These are phyloP conservation scores for Vigna hirtella DNA, from an alignment of 306 rosid species.

Conservation along the genomic window DNA sequence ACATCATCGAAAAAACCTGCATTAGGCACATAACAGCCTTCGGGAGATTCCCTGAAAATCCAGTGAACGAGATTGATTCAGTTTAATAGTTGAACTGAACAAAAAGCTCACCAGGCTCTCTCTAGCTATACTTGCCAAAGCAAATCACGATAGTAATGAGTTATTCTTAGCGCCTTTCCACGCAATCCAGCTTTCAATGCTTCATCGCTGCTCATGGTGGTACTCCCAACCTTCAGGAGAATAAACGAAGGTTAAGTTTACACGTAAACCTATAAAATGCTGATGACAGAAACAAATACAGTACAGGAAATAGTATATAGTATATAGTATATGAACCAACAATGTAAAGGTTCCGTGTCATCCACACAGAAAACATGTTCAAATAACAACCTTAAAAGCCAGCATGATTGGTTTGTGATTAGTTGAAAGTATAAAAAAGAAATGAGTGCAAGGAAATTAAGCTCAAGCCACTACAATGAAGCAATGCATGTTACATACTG, in stretches of 20 bases:
- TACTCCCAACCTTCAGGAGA: constrained; percentile 79
- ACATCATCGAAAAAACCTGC: constrained; percentile 86
- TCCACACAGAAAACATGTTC: background rate
- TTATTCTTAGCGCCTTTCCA: constrained; percentile 88
- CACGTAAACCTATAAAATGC: background rate
- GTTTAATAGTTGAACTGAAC: background rate
- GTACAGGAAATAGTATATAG: background rate
- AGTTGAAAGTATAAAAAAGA: background rate
- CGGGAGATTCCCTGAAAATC: constrained; percentile 78
- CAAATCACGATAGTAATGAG: constrained; percentile 83
- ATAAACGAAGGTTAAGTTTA: background rate
- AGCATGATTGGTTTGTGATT: background rate
- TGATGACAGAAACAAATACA: background rate
- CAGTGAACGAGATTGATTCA: constrained; percentile 35
- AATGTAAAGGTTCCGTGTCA: background rate
- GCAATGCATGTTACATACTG: constrained; percentile 50
- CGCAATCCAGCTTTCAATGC: constrained; percentile 87
- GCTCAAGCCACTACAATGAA: background rate
- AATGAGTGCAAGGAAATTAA: background rate
- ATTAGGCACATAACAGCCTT: constrained; percentile 82
- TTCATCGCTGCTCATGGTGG: constrained; percentile 84
- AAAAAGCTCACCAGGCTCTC: constrained; percentile 29
- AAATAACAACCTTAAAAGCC: background rate
- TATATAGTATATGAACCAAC: background rate
- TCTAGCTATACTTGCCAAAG: constrained; percentile 73